phyloP scores from a whole-genome alignment of 257 asterid genomes.

The Solanum lycopersicoides region DNA sequence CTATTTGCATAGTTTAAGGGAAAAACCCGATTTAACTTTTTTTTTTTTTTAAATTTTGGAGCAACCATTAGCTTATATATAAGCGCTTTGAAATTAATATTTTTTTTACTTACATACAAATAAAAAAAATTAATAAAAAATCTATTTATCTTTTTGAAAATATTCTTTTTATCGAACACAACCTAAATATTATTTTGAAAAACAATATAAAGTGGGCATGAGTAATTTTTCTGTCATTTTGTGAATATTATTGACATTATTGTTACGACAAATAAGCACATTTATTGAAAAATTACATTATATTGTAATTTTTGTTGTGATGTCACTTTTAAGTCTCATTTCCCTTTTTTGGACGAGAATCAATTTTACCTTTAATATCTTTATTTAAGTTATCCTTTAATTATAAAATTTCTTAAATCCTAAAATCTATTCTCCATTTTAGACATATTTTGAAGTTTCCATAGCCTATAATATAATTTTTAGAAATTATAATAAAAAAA shows the following conservation, averaged over 20 bases:
- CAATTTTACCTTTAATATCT: background rate
- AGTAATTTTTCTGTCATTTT: background rate
- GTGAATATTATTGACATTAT: background rate
- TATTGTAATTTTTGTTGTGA: no score
- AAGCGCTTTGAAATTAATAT: background rate
- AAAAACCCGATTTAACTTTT: background rate
- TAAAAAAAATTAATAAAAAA: background rate
- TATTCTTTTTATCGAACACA: background rate
- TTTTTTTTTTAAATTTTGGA: background rate
- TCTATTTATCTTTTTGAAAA: background rate
- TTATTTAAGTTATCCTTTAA: background rate
- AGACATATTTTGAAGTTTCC: background rate
- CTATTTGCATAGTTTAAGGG: background rate
- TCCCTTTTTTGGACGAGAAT: no score
- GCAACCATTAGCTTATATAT: background rate
- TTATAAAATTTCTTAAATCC: background rate
- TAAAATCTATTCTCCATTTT: background rate
- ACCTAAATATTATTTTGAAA: background rate
- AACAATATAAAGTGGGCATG: background rate
- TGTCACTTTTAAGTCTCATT: no score
- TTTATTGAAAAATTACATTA: no score
- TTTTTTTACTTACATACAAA: background rate
- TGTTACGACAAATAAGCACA: no score
- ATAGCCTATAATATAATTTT: background rate
- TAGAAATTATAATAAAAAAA: background rate